Base-by-base conservation (phyloP, 257 asterid species). In the Solanum sparsipilum region DNA sequence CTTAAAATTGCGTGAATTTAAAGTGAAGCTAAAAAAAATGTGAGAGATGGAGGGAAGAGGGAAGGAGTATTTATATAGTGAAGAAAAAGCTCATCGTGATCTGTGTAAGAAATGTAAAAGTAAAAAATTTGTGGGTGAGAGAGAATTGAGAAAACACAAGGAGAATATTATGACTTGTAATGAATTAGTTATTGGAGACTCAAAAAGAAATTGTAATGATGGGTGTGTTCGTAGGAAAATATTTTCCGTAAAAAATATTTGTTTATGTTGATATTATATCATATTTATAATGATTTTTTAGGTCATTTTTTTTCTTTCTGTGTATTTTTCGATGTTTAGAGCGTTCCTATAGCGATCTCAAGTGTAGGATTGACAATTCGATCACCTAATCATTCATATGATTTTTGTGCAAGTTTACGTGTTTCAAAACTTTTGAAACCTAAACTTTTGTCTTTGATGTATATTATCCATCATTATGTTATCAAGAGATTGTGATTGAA, bases 381-480 rank as follows among this genome's bases (percentile, higher is more conserved):
- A 0, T 56, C 5, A 20, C 4, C 67, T 56, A 20, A 56, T 56
- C 0, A 0, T 20, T 56, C 5, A 0, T 20, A 0, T 56, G 2
- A 18, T 20, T 56, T 48, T 56, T 56, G 11, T 7, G 11, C 25
- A 56, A 56, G 4, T 56, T 56, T 56, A 18, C 1, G 0, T 18
- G 1, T 56, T 56, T 6, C 1, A 1, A 0, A 56, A 7, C 1
- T 56, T 56, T 7, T 56, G 25, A 56, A 56, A 56, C 25, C 25
- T 56, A 20, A 56, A 56, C 3, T 56, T 7, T 20, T 20, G 2
- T 0, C n/a, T 56, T 7, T 7, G 65, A 20, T 18, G 65, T 56
- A 20, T 56, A 56, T 56, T 20, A 56, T 56, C 11, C 10, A 20
- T 20, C 65, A 20, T 56, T 56, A 20, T 56, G 25, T 56, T 56